These are phyloP conservation scores for Sarocladiaceae sp. DNA, from an alignment of 2,329 filamentous ascomycete genomes.

Conservation along the genomic window DNA sequence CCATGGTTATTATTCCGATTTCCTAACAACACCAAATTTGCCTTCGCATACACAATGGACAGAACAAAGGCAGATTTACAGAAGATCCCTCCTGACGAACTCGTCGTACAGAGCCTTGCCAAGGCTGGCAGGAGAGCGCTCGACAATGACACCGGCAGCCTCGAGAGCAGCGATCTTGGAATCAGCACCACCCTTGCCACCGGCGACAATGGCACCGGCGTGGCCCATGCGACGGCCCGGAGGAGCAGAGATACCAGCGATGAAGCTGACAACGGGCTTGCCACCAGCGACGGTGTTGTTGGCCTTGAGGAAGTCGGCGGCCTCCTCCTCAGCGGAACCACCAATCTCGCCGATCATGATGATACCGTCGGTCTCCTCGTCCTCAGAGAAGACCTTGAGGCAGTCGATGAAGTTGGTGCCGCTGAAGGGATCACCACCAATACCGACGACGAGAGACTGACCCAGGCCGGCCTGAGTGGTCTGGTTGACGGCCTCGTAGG, in stretches of 20 bases:
- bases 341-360: constrained; percentile 99
- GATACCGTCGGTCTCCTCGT: constrained; percentile 95
- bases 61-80: constrained; percentile 52
- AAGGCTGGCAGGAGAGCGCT: constrained; percentile 86
- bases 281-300: constrained; percentile 80
- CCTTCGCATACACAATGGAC: constrained; percentile 10
- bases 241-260: constrained; percentile 95
- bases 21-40: neutral
- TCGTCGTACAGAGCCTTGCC: constrained; percentile 93
- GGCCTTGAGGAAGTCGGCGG: constrained; percentile 89
- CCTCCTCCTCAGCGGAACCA: constrained; percentile 95
- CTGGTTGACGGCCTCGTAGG: constrained; percentile 99
- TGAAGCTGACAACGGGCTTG: constrained; percentile 97
- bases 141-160: constrained; percentile 89
- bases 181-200: constrained; percentile 96
- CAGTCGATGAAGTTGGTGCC: constrained; percentile 99
- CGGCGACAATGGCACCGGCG: constrained; percentile 95
- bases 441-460: constrained; percentile 96
- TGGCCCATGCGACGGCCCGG: constrained; percentile 97
- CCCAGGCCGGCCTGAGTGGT: constrained; percentile 95
- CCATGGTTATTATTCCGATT: constrained; percentile 8
- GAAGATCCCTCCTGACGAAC: constrained; percentile 92
- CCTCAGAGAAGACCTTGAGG: constrained; percentile 92
- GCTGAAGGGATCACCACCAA: constrained; percentile 97
- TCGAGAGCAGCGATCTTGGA: constrained; percentile 97